These are phyloP conservation scores for Xylaria sp. DNA, from an alignment of 2,329 filamentous ascomycete genomes.

Conservation along the genomic window DNA sequence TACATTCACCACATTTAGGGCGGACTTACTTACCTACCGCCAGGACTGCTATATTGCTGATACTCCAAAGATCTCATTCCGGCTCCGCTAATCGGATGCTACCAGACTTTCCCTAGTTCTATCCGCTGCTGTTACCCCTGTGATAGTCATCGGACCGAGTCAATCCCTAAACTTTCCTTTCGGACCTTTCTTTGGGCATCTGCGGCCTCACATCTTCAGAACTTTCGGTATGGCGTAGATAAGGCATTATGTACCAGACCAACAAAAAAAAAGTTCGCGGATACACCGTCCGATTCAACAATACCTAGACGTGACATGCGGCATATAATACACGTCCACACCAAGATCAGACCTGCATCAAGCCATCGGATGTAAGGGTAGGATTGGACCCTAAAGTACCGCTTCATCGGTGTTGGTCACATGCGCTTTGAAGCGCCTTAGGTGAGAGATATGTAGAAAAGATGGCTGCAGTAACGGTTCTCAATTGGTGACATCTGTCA, in stretches of 20 bases:
- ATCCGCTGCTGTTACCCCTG: conserved; percentile 3
- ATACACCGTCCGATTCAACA: background rate
- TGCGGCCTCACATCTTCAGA: conserved; percentile 6
- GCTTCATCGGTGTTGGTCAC: background rate
- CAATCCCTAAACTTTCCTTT: conserved; percentile 33
- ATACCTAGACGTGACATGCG: conserved; percentile 10
- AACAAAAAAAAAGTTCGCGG: background rate
- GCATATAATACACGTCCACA: conserved; percentile 23
- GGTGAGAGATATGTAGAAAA: background rate
- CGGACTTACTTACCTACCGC: background rate
- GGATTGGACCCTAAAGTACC: conserved; percentile 1
- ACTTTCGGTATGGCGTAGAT: background rate
- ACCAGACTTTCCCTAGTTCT: conserved; percentile 1
- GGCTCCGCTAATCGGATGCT: conserved; percentile 9
- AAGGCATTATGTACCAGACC: background rate
- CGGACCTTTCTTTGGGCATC: conserved; percentile 36
- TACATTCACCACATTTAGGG: conserved; percentile 1
- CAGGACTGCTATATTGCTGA: background rate
- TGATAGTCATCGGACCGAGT: conserved; percentile 32
- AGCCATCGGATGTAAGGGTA: background rate
- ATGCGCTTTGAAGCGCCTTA: background rate
- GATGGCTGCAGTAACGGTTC: background rate
- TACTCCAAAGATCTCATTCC: background rate
- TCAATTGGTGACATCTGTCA: background rate
- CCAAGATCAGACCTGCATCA: background rate